Base-by-base conservation (phyloP, 768 basidiomycete species). In the Psilocybe sp. region DNA sequence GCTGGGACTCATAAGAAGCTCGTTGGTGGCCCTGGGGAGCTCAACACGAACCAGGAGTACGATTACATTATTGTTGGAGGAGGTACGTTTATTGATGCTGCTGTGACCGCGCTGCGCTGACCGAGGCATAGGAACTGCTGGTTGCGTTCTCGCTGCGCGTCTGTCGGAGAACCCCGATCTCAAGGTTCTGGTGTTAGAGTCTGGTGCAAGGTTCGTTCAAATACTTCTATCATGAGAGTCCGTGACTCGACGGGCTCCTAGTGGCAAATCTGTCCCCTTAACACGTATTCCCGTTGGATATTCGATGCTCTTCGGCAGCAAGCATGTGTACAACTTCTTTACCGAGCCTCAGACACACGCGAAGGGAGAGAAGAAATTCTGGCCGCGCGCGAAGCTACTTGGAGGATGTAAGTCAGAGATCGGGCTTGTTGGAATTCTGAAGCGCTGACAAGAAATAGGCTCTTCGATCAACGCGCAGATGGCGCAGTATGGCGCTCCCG, bases 311-410 rank as follows among this genome's bases (percentile, higher is more conserved):
- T 78, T 80, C 50, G 63, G 66, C 45, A 64, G 73, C 3, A 69
- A 71, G 39, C 72, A 79, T 60, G 78, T 81, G 28, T 86, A 79
- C 59, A 62, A 72, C 32, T 51, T 88, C 20, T 73, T 66, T 51
- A 87, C 87, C 0, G 78, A 78, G 15, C 77, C 81, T 0, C 85
- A 87, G 57, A 50, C 56, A 5, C 65, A 75, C 52, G 79, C 80
- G 2, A 69, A 67, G 32, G 73, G 74, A 15, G 69, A 69, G 58
- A 70, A 66, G 52, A 70, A 74, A 34, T 84, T 71, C 48, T 88
- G 84, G 81, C 87, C 87, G 0, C 70, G 87, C 69, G 86, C 68
- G 1, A 87, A 81, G 59, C 69, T 89, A 61, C 74, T 90, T 5
- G 87, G 87, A 18, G 87, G 87, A 60, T 89, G 87, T 84, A 59